Evolutionary conservation across 2,329 filamentous ascomycete species (phyloP), one percentile per base, ranked within the genome.

Genomic region (Colletotrichum orbiculare): DNA sequence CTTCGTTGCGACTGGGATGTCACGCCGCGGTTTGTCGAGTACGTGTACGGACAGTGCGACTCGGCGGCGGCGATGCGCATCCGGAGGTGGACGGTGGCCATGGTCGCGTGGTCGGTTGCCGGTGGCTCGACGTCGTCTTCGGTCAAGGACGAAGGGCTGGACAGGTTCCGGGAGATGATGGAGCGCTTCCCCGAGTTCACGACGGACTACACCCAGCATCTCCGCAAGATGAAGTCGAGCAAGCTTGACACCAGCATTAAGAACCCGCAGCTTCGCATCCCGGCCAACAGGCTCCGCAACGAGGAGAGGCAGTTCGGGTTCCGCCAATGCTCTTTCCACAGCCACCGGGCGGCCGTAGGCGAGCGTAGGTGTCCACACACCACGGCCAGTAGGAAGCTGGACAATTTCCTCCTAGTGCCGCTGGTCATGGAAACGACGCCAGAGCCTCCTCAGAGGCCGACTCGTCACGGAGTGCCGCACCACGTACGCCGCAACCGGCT

Each of bases 251-350:
- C 84, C 42, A 78, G 82, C 69, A 79, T 85, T 76, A 88, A 88
- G 79, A 88, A 88, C 76, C 86, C 86, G 12, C 85, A 87, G 75
- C 81, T 88, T 25, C 80, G 86, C 67, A 81, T 88, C 56, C 83
- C 84, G 12, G 83, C 81, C 68, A 88, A 88, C 76, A 77, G 78
- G 60, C 77, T 88, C 25, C 79, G 82, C 66, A 86, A 82, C 73
- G 85, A 86, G 49, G 83, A 87, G 75, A 83, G 85, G 41, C 78
- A 83, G 55, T 87, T 87, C 70, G 86, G 85, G n/a, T 88, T 87
- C 73, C 79, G 86, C 33, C 83, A 86, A 73, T 88, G 86, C 73
- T 86, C 85, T 11, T 88, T 88, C 69, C 86, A 88, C 72, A 86
- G 83, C 42, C 86, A 88, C 70, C 79, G 86, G 17, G 80, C 83